Percentiles rank a stretch among this genome's conserved stretches.
phyloP scores from a whole-genome alignment of 2,329 filamentous ascomycete species.

The Nemania abortiva region DNA sequence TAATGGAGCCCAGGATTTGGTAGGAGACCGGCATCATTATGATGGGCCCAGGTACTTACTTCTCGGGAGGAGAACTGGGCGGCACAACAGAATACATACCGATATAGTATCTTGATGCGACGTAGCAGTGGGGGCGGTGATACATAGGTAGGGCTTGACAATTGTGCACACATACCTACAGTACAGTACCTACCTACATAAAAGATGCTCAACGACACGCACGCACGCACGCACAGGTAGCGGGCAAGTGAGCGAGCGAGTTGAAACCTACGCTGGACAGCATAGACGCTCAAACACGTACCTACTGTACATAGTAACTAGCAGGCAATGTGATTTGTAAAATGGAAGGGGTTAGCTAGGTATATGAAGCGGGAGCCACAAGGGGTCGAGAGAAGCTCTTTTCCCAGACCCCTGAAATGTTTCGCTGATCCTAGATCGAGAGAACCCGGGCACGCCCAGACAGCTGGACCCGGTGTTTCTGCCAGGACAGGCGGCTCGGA shows the following conservation, averaged over 20 bases:
- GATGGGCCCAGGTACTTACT: neutral
- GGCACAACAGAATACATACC: too few species aligned
- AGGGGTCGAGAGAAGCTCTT: neutral
- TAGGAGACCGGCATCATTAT: neutral
- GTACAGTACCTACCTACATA: conserved; percentile 1
- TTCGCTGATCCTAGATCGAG: conserved; percentile 15
- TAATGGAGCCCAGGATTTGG: conserved; percentile 4
- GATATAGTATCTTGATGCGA: neutral
- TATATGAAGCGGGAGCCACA: neutral
- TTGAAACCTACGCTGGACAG: neutral
- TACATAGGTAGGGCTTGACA: conserved; percentile 10
- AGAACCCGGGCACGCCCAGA: conserved; percentile 1
- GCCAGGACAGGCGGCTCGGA: conserved; percentile 5
- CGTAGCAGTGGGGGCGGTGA: conserved; percentile 4
- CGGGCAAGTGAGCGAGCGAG: neutral
- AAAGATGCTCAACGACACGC: neutral
- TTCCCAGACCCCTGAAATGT: conserved; percentile 8
- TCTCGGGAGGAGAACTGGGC: neutral
- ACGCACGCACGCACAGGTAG: neutral
- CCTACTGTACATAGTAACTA: too few species aligned
- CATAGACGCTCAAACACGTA: conserved; percentile 15
- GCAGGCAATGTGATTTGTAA: conserved; percentile 17
- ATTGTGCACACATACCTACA: neutral
- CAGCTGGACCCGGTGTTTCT: conserved; percentile 5
- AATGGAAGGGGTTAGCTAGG: conserved; percentile 5